Base-by-base conservation (phyloP, 75 land plant genomes). In the Pinus tabuliformis region DNA sequence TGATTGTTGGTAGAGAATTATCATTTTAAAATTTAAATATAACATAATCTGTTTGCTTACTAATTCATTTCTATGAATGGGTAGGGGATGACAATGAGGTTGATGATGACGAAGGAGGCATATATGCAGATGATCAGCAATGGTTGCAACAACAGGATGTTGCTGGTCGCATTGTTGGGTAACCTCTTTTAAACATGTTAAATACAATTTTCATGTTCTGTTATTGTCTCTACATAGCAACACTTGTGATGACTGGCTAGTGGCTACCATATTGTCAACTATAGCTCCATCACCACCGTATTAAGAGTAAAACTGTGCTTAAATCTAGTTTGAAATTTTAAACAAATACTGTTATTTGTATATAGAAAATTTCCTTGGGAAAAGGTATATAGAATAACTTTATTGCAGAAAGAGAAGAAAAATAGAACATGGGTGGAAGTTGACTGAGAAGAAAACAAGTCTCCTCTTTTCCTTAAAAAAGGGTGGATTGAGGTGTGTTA, bases 91-190 rank as follows among this genome's bases (percentile, higher is more conserved):
- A 36, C 37, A 65, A 65, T 36, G 42, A 36, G 4, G 42, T 12
- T 3, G 70, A 65, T 36, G 70, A 65, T 42, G 30, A 65, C 36
- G 70, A 65, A 65, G 70, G 70, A 30, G 70, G 70, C 42, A 65
- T 65, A 65, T 65, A 65, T 36, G 70, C 70, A 17, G 70, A 65
- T 28, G 42, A 65, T 36, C 70, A 65, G 37, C 16, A 65, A 33
- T 65, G 70, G 70, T 65, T 65, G 70, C 70, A 16, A 16, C 70
- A 36, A 37, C n/a, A 65, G 36, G 70, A 65, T 65, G 37, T 65
- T 65, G 42, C 70, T 65, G 70, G 70, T 65, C 70, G 42, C 36
- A 65, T 65, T 65, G 70, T 65, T 65, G 70, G 70, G 70, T 65
- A 65, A 65, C 17, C 42, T 65, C 70, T 65, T 36, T 3, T 16